These are phyloP conservation scores for Digitaria exilis DNA, from an alignment of 202 grass and related monocot genomes.

Conservation along the genomic window DNA sequence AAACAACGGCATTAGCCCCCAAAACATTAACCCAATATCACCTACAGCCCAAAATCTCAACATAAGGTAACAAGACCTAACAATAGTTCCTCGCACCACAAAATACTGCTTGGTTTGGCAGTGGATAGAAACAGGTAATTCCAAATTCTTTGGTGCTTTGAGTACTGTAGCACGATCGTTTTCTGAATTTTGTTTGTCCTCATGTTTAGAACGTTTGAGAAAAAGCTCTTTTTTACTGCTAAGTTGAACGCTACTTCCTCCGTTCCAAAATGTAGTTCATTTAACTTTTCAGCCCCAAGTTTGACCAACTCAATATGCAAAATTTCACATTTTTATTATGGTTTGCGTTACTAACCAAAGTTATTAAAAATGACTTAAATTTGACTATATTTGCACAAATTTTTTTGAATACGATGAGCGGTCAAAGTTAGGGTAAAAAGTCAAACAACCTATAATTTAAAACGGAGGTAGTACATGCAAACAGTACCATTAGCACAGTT, in stretches of 20 bases:
- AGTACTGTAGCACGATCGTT: neutral
- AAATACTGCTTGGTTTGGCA: neutral
- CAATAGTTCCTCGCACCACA: neutral
- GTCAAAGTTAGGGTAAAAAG: too few species aligned
- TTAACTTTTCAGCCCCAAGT: too few species aligned
- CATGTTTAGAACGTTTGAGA: neutral
- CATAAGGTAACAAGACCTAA: neutral
- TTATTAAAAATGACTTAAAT: too few species aligned
- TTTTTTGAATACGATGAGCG: too few species aligned
- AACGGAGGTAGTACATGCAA: too few species aligned
- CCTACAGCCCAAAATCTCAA: neutral
- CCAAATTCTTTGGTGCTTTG: neutral
- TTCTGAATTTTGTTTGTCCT: neutral
- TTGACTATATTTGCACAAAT: too few species aligned
- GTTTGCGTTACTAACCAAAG: too few species aligned
- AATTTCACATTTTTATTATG: too few species aligned
- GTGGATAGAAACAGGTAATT: neutral
- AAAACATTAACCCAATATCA: neutral
- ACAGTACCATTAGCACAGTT: conserved; percentile 22
- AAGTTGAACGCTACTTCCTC: conserved; percentile 9
- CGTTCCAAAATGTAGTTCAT: too few species aligned
- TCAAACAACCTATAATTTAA: too few species aligned
- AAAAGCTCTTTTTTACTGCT: conserved; percentile 21
- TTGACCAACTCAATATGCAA: too few species aligned
- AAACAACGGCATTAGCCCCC: neutral